Percentiles rank a stretch among this genome's conserved stretches.
Evolutionary conservation across 352 stramenopile genomes (phyloP).

Genomic region (Peronospora destructor): DNA sequence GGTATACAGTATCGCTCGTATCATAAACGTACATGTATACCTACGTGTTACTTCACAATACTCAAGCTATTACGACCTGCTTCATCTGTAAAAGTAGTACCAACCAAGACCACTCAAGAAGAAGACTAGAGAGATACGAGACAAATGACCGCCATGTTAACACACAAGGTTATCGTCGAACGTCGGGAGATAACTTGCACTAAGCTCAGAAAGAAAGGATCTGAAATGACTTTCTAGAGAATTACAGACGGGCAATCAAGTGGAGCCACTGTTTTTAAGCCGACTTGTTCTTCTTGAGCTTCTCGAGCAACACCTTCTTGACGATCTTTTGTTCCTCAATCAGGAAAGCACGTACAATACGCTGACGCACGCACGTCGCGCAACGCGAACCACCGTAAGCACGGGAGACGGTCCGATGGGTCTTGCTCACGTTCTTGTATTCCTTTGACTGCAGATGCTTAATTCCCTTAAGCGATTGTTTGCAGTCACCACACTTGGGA

Average conservation of each 20-base stretch:
- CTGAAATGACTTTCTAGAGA: neutral
- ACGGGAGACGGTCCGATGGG: constrained; percentile 92
- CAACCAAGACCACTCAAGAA: too few species aligned
- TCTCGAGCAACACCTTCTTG: constrained; percentile 97
- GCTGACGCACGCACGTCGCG: constrained; percentile 90
- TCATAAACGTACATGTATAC: too few species aligned
- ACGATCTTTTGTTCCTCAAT: constrained; percentile 99
- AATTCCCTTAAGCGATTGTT: constrained; percentile 88
- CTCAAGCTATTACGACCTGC: too few species aligned
- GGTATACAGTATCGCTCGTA: too few species aligned
- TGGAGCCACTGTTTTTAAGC: constrained; percentile 28
- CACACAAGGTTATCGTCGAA: too few species aligned
- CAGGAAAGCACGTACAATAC: constrained; percentile 97
- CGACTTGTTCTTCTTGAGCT: constrained; percentile 82
- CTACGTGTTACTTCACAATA: too few species aligned
- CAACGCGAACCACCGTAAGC: constrained; percentile 95
- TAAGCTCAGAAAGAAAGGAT: constrained; percentile 36
- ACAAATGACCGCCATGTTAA: too few species aligned
- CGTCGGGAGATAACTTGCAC: constrained; percentile 31
- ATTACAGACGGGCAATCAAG: neutral
- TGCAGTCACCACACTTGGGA: constrained; percentile 96
- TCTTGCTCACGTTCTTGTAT: constrained; percentile 79
- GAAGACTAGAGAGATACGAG: too few species aligned
- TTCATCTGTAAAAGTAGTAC: too few species aligned
- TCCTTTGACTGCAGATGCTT: constrained; percentile 68